A percentile compares a stretch with the other conserved stretches of the same genome.
Evolutionary conservation across 768 basidiomycete species (phyloP).

Genomic region (Kwoniella botswanensis): DNA sequence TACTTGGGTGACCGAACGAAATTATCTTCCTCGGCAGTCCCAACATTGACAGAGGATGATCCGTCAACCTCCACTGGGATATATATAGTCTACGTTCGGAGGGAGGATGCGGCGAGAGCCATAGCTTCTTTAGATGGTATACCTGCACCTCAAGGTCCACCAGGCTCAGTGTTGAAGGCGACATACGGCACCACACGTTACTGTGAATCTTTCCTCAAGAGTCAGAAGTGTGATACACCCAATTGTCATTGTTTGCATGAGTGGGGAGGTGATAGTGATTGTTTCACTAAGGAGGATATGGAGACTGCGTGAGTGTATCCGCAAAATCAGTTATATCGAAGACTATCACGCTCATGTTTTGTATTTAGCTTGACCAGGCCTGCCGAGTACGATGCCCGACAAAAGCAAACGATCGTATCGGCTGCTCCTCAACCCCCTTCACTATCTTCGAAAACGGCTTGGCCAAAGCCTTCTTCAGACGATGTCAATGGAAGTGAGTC

Average conservation of each 20-base stretch:
- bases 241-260: conserved; percentile 95
- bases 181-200: conserved; percentile 97
- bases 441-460: conserved; percentile 39
- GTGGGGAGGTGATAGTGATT: conserved; percentile 98
- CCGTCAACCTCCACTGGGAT: conserved; percentile 65
- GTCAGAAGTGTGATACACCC: conserved; percentile 74
- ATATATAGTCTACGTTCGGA: conserved; percentile 92
- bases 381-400: conserved; percentile 49
- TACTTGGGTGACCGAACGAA: conserved; percentile 86
- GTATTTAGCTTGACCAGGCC: conserved; percentile 39
- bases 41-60: conserved; percentile 65
- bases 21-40: conserved; percentile 64
- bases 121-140: conserved; percentile 93
- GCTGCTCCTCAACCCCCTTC: conserved; percentile 28
- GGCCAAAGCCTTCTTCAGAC: conserved; percentile 51
- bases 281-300: conserved; percentile 94
- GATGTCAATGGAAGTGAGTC: conserved; percentile 43
- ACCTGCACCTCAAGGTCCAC: conserved; percentile 78
- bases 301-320: conserved; percentile 75
- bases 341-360: conserved; percentile 5
- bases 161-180: conserved; percentile 85
- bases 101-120: conserved; percentile 91
- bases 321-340: no score
- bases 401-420: conserved; percentile 40
- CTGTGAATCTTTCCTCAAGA: conserved; percentile 92